Evolutionary conservation across 176 grass and related monocot species (phyloP).

Genomic region (Bromus sterilis): DNA sequence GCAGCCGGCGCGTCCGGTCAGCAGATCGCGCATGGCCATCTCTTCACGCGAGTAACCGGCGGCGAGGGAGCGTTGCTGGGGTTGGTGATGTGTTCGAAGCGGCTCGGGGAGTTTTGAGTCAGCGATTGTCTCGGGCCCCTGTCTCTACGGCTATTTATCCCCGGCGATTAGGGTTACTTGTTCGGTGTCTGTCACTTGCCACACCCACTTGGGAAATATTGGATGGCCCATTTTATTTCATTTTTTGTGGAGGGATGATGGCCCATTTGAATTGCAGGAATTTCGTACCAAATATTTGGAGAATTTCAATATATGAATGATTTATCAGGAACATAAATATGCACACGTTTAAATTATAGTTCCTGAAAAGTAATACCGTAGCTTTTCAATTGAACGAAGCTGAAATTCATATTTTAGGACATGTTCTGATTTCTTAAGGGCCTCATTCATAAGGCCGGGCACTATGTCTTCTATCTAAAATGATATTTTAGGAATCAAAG

Average conservation of each 20-base stretch:
- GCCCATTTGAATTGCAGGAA: background rate
- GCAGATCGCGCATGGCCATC: background rate
- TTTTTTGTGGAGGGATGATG: no score
- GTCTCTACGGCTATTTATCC: background rate
- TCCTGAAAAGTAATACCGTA: no score
- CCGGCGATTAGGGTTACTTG: background rate
- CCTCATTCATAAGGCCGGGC: no score
- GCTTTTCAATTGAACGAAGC: no score
- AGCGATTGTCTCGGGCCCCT: background rate
- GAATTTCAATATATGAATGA: background rate
- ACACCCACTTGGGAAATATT: no score
- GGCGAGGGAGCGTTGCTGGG: background rate
- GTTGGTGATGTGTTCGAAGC: background rate
- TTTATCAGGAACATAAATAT: background rate
- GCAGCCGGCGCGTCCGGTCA: background rate
- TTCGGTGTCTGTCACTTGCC: background rate
- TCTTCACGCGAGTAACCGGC: background rate
- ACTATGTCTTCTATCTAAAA: no score
- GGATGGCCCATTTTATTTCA: no score
- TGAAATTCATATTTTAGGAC: no score
- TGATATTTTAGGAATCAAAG: no score
- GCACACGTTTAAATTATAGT: no score
- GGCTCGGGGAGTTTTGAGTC: background rate
- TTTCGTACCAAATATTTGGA: background rate
- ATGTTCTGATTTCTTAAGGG: no score